Conservation (phyloP, 139 green algal species). For the Chlamydomonas sphaeroides region DNA sequence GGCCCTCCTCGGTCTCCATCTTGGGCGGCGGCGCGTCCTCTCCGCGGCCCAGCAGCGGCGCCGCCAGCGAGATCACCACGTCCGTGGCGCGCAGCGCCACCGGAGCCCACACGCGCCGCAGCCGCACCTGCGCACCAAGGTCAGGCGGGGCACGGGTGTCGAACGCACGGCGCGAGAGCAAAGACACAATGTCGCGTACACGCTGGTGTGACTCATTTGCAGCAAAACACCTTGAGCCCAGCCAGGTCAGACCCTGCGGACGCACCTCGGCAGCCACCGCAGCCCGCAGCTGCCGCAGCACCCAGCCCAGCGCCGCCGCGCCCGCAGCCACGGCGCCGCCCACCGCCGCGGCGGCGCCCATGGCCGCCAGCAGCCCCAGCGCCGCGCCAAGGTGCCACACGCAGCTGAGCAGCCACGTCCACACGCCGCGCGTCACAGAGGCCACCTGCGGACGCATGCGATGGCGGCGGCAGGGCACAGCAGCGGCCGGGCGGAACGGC, state of each 20-base stretch:
- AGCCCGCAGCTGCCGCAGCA: constrained; percentile 2
- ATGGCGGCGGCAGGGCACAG: too few relatives aligned
- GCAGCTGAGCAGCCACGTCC: constrained; percentile 26
- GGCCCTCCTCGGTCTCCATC: neutral
- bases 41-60: constrained; percentile 1
- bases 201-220: too few relatives aligned
- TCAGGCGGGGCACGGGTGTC: too few relatives aligned
- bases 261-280: too few relatives aligned
- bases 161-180: too few relatives aligned
- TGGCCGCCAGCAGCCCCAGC: constrained; percentile 17
- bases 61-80: neutral
- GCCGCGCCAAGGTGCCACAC: constrained; percentile 18
- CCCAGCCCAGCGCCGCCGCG: constrained; percentile 12
- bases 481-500: too few relatives aligned
- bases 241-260: too few relatives aligned
- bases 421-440: constrained; percentile 36
- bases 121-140: neutral
- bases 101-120: constrained; percentile 19
- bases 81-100: constrained; percentile 11
- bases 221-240: too few relatives aligned
- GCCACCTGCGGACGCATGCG: constrained; percentile 2
- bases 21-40: neutral
- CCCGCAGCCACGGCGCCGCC: constrained; percentile 11
- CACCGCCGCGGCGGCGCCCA: constrained; percentile 9
- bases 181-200: too few relatives aligned